Evolutionary conservation across 176 grass and related monocot genomes (phyloP).

Genomic region (Tuctoria greenei): DNA sequence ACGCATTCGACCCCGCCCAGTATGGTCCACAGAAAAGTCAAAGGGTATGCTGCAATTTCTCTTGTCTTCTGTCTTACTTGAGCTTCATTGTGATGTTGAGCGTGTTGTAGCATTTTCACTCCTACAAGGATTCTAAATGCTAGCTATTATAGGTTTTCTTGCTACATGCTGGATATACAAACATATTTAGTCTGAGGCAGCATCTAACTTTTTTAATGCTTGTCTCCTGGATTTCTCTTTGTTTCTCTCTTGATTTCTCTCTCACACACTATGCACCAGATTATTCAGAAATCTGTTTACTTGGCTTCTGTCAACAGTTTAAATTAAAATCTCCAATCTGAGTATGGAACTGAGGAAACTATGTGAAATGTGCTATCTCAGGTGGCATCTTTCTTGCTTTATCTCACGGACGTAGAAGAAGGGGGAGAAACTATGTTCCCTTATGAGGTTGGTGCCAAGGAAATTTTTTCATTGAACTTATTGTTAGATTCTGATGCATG

Average conservation of each 20-base stretch:
- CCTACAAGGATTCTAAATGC: not conserved
- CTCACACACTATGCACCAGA: not conserved
- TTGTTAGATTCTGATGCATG: conserved; percentile 14
- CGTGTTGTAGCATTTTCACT: not conserved
- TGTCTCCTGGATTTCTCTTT: not conserved
- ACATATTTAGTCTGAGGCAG: not conserved
- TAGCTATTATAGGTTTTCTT: not conserved
- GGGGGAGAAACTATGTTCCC: conserved; percentile 99
- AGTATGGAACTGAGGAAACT: conserved; percentile 9
- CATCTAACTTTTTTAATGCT: not conserved
- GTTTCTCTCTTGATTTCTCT: not conserved
- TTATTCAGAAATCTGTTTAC: conserved; percentile 7
- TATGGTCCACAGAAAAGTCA: conserved; percentile 95
- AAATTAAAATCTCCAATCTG: not conserved
- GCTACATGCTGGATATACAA: not conserved
- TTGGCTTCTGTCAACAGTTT: not conserved
- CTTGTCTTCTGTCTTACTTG: conserved; percentile 8
- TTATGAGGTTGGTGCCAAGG: conserved; percentile 61
- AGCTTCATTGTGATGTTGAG: not conserved
- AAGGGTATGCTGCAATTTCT: conserved; percentile 57
- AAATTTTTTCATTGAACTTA: not conserved
- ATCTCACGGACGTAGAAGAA: conserved; percentile 93
- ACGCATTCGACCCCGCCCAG: conserved; percentile 85
- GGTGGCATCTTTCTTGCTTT: conserved; percentile 97
- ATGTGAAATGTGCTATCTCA: conserved; percentile 40